Evolutionary conservation across 768 basidiomycete genomes (phyloP), one percentile per base, ranked within the genome.

Genomic region (Termitomyces sp.): DNA sequence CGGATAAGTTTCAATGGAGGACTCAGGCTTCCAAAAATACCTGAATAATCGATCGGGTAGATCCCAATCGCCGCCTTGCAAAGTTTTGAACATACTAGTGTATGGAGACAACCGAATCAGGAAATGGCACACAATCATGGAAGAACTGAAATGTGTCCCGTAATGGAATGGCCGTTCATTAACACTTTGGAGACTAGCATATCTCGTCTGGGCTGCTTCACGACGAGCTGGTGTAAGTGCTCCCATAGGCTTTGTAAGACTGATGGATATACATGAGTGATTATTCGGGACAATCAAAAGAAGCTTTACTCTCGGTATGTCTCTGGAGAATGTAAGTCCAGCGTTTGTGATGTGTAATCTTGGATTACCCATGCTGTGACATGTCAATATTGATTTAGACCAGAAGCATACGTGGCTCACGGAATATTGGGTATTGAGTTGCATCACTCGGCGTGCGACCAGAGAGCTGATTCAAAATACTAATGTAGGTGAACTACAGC

Each of bases 71-170:
- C 95, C 95, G 10, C 95, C 95, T 84, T 96, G 76, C 35, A 97
- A 72, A 2, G 91, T 93, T 74, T 95, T 93, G 79, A 95, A 98
- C 88, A 96, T 95, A 67, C 89, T 86, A 28, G 94, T 95, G 70
- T 90, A 98, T 0, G 95, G 95, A 14, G 88, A 85, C 66, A 95
- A 75, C 23, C 95, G 82, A 56, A 98, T 95, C 65, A 96, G 74
- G 75, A 91, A 97, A 64, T 96, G 94, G 75, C 93, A 95, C 48
- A 95, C 91, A 59, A 94, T 96, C 95, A 97, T 97, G 3, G 93
- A 95, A 10, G 93, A 95, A 68, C 91, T 93, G 68, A 95, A 98
- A 69, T 98, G 95, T 0, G 95, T 97, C 46, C 95, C 91, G 61
- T 93, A 94, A 67, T 93, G 91, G 72, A 96, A 96, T 0, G 95